phyloP scores from a whole-genome alignment of 441 rosid genomes.

The Capsella rubella region DNA sequence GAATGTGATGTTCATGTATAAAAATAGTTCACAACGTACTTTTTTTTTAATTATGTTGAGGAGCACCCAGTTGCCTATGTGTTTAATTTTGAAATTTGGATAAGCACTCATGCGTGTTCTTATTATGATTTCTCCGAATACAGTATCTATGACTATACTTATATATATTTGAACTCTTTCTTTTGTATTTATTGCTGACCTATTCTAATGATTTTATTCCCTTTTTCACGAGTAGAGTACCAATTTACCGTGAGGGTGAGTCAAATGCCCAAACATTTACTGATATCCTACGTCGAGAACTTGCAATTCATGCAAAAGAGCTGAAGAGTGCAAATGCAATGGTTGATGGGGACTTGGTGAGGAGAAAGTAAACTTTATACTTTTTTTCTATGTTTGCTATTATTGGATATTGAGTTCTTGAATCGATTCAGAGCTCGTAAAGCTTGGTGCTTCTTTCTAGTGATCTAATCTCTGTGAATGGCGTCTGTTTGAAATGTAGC shows the following conservation, averaged over 20 bases:
- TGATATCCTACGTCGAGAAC: slow-evolving; percentile 68
- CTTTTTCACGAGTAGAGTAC: slow-evolving; percentile 55
- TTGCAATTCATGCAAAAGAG: slow-evolving; percentile 65
- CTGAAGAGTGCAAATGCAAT: slow-evolving; percentile 73
- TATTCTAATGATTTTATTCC: neutral
- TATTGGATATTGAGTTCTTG: neutral
- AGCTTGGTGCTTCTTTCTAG: neutral
- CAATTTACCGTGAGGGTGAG: slow-evolving; percentile 53
- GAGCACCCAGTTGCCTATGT: slow-evolving; percentile 6
- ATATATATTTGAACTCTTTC: neutral
- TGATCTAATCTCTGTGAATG: neutral
- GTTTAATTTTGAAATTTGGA: neutral
- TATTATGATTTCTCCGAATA: slow-evolving; percentile 1
- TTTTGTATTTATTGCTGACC: slow-evolving; percentile 7
- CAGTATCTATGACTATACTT: slow-evolving; percentile 1
- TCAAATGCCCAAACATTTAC: slow-evolving; percentile 52
- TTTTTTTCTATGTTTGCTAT: neutral
- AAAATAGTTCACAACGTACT: no score
- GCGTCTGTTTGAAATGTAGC: neutral
- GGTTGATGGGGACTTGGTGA: slow-evolving; percentile 86
- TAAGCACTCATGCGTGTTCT: neutral
- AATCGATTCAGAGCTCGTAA: neutral
- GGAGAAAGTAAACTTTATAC: slow-evolving; percentile 15
- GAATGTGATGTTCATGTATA: neutral
- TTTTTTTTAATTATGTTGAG: neutral